Conservation (phyloP, 768 basidiomycete species). For the Suillus placidus region DNA sequence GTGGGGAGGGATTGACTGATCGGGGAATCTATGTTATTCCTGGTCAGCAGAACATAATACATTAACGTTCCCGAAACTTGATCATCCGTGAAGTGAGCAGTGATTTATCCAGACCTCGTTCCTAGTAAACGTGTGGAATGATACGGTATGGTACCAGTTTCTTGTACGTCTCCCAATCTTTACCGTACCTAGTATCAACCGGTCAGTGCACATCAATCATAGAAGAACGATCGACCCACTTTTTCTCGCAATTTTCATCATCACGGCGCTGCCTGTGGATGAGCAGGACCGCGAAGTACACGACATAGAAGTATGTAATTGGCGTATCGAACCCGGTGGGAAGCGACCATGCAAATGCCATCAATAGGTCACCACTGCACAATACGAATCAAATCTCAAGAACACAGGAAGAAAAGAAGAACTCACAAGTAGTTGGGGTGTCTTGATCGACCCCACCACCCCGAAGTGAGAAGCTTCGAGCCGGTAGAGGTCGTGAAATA, state of each 20-base stretch:
- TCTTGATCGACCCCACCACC: constrained; percentile 95
- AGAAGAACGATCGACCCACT: constrained; percentile 55
- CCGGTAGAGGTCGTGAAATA: constrained; percentile 84
- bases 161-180: constrained; percentile 93
- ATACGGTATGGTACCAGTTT: constrained; percentile 84
- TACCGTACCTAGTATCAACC: constrained; percentile 71
- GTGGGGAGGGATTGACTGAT: not conserved
- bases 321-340: constrained; percentile 92
- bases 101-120: not conserved
- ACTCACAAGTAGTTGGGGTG: constrained; percentile 91
- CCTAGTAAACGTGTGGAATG: constrained; percentile 78
- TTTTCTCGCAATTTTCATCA: constrained; percentile 87
- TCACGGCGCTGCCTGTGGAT: constrained; percentile 90
- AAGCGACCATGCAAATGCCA: constrained; percentile 92
- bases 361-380: constrained; percentile 78
- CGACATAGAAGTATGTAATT: constrained; percentile 93
- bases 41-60: not conserved
- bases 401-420: not conserved
- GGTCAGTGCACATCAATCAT: constrained; percentile 1
- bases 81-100: not conserved
- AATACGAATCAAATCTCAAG: not conserved
- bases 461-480: constrained; percentile 88
- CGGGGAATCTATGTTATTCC: not conserved
- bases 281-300: constrained; percentile 87
- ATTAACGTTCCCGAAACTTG: not conserved